phyloP scores from a whole-genome alignment of 352 stramenopile genomes.

The Phytopythium chamaehyphon region DNA sequence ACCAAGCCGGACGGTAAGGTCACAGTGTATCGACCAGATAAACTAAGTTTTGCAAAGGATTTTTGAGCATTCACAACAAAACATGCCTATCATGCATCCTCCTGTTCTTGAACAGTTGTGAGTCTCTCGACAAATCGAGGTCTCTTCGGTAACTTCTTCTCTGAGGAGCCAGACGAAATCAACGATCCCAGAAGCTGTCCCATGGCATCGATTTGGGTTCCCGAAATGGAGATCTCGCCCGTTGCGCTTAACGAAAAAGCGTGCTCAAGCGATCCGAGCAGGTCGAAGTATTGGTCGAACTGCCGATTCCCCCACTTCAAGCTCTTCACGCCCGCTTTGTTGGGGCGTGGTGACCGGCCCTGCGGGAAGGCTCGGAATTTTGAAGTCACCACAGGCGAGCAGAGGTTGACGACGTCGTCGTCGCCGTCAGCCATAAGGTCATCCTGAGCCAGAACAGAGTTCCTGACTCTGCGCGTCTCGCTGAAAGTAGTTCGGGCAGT shows the following conservation, averaged over 20 bases:
- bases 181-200: too few relatives aligned
- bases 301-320: conserved; percentile 32
- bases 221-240: background rate
- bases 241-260: conserved; percentile 3
- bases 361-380: background rate
- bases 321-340: conserved; percentile 7
- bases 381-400: conserved; percentile 16
- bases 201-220: too few relatives aligned
- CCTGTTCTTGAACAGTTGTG: too few relatives aligned
- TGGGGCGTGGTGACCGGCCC: background rate
- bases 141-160: too few relatives aligned
- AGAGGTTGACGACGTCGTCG: conserved; percentile 30
- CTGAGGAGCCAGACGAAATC: too few relatives aligned
- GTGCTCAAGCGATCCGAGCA: conserved; percentile 39
- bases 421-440: conserved; percentile 12
- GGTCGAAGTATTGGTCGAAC: conserved; percentile 35
- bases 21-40: too few relatives aligned
- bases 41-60: too few relatives aligned
- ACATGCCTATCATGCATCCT: too few relatives aligned
- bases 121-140: too few relatives aligned
- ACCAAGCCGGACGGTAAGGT: too few relatives aligned
- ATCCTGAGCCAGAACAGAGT: conserved; percentile 1
- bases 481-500: background rate
- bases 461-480: background rate
- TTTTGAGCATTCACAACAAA: too few relatives aligned